Percentiles rank a stretch among this genome's conserved stretches.
Conservation (phyloP, 495 filamentous ascomycete species). For the Haplographium delicatum region DNA sequence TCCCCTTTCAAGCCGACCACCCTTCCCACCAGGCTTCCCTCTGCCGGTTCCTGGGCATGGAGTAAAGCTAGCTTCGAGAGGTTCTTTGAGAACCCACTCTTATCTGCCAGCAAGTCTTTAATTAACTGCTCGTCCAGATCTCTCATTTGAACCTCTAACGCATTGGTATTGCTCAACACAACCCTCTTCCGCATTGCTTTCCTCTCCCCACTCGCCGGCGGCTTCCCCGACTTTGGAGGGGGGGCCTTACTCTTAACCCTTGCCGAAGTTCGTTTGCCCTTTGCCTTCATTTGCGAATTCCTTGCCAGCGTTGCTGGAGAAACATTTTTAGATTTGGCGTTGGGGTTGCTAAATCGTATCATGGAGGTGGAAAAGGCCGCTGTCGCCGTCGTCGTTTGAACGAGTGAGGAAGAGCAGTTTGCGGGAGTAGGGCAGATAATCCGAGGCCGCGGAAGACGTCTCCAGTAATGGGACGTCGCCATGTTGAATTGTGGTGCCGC, state of each 20-base stretch:
- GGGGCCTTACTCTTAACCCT: constrained; percentile 53
- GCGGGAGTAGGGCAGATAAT: constrained; percentile 18
- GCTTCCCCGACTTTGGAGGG: constrained; percentile 37
- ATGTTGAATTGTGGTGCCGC: neutral
- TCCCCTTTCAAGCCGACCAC: constrained; percentile 65
- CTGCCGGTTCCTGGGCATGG: no score
- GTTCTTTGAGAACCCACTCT: no score
- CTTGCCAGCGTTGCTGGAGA: no score
- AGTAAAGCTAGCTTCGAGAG: no score
- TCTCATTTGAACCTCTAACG: constrained; percentile 62
- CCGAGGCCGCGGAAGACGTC: neutral
- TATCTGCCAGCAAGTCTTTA: no score
- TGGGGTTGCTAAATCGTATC: no score
- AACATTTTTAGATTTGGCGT: no score
- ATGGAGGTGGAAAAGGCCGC: constrained; percentile 42
- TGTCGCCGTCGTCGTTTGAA: constrained; percentile 29
- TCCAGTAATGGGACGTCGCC: neutral
- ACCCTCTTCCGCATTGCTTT: constrained; percentile 84
- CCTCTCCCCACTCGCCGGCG: constrained; percentile 69
- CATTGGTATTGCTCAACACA: constrained; percentile 89
- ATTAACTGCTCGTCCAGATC: constrained; percentile 42
- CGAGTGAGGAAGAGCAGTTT: constrained; percentile 26
- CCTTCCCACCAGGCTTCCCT: constrained; percentile 42
- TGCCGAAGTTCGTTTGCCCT: constrained; percentile 24
- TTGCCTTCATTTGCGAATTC: constrained; percentile 38